phyloP scores from a whole-genome alignment of 805 yeast species.

The Wickerhamomyces canadensis region DNA sequence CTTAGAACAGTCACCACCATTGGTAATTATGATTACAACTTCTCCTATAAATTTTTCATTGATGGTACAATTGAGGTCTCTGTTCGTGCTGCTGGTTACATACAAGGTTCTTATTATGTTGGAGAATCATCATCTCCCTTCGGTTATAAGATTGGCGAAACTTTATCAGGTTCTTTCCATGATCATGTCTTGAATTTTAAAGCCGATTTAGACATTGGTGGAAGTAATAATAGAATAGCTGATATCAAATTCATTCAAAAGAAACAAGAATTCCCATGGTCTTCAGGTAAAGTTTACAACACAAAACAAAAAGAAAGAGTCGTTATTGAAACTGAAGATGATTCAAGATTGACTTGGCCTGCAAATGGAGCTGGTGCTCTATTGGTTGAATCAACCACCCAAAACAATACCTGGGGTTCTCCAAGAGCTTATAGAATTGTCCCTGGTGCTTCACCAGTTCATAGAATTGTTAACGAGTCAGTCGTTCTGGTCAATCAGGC shows the following conservation, averaged over 20 bases:
- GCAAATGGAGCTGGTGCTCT: constrained; percentile 21
- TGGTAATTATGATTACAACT: constrained; percentile 24
- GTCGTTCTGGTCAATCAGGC: constrained; percentile 16
- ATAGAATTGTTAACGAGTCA: constrained; percentile 16
- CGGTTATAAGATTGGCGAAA: constrained; percentile 20
- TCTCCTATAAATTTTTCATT: constrained; percentile 18
- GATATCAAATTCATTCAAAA: constrained; percentile 11
- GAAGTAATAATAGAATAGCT: constrained; percentile 19
- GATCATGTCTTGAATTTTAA: constrained; percentile 24
- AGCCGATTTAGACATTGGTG: constrained; percentile 26
- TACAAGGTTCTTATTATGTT: constrained; percentile 24
- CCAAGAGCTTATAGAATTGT: constrained; percentile 25
- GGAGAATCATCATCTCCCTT: constrained; percentile 15
- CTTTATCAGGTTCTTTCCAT: constrained; percentile 26
- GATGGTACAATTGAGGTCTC: constrained; percentile 26
- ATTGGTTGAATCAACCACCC: constrained; percentile 22
- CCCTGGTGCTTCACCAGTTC: constrained; percentile 18
- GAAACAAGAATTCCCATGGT: constrained; percentile 23
- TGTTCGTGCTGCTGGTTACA: constrained; percentile 26
- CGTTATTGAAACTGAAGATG: constrained; percentile 17
- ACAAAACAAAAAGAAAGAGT: constrained; percentile 14
- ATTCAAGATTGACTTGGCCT: constrained; percentile 12
- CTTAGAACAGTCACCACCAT: constrained; percentile 22
- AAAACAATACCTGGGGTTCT: constrained; percentile 22
- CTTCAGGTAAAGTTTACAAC: constrained; percentile 16